Percentiles rank a stretch among this genome's conserved stretches.
These are phyloP conservation scores for Aspergillus leporis DNA, from an alignment of 495 filamentous ascomycete genomes.

Conservation along the genomic window DNA sequence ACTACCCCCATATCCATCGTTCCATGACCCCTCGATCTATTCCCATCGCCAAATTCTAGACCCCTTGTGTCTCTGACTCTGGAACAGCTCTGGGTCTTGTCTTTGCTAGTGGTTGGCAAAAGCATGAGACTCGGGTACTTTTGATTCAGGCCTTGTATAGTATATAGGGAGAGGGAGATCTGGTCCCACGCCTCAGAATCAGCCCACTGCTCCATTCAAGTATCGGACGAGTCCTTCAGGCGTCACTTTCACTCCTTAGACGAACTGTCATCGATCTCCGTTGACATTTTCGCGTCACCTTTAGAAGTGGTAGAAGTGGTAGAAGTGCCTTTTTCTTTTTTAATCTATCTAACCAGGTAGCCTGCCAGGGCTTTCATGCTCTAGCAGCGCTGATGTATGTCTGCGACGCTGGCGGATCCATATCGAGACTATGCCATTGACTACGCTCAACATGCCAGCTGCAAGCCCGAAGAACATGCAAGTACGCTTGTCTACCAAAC, in stretches of 20 bases:
- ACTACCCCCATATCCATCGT: neutral
- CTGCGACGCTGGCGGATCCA: slow-evolving; percentile 43
- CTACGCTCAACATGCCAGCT: slow-evolving; percentile 36
- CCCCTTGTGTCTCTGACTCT: slow-evolving; percentile 8
- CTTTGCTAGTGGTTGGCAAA: neutral
- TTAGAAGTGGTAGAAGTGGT: too few species aligned
- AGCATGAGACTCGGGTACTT: slow-evolving; percentile 14
- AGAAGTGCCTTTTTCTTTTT: neutral
- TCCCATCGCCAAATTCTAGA: neutral
- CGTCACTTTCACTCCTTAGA: neutral
- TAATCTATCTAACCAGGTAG: slow-evolving; percentile 14
- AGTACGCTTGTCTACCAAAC: slow-evolving; percentile 37
- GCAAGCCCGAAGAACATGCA: slow-evolving; percentile 35
- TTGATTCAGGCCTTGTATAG: slow-evolving; percentile 7
- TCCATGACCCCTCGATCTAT: neutral
- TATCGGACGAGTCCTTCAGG: neutral
- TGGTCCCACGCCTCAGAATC: slow-evolving; percentile 5
- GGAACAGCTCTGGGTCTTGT: slow-evolving; percentile 11
- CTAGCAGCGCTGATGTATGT: slow-evolving; percentile 47
- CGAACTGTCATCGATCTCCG: neutral
- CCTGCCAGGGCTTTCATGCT: slow-evolving; percentile 40
- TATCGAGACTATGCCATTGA: slow-evolving; percentile 44
- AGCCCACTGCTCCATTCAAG: neutral
- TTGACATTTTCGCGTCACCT: neutral
- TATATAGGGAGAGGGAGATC: slow-evolving; percentile 15